Evolutionary conservation across 78 protist genomes (phyloP).

Genomic region (Salpingoeca rosetta): DNA sequence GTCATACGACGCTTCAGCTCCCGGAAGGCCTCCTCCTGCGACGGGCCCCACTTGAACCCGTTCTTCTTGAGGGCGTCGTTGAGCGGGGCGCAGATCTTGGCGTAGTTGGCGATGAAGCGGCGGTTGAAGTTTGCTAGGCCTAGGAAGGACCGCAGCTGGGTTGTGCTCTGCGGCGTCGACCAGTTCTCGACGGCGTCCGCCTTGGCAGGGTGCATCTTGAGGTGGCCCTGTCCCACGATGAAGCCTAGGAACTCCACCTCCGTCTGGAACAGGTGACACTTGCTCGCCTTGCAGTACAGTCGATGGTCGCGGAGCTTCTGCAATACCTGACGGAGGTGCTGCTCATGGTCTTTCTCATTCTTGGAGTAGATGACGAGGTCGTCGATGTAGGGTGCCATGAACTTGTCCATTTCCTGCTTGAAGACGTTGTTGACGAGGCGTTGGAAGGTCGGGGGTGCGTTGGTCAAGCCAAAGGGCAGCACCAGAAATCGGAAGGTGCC

Average conservation of each 20-base stretch:
- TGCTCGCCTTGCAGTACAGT: neutral
- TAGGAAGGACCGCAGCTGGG: slow-evolving; percentile 2
- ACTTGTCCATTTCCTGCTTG: neutral
- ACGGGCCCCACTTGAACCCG: neutral
- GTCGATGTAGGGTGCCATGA: slow-evolving; percentile 12
- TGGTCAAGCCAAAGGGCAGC: slow-evolving; percentile 30
- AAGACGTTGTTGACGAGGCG: neutral
- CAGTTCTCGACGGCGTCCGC: neutral
- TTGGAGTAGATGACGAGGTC: slow-evolving; percentile 26
- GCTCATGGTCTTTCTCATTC: neutral
- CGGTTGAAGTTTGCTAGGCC: slow-evolving; percentile 25
- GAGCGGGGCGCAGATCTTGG: slow-evolving; percentile 4
- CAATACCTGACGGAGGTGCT: slow-evolving; percentile 12
- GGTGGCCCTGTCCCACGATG: neutral
- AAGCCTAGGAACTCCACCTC: slow-evolving; percentile 20
- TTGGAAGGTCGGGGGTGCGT: slow-evolving; percentile 16
- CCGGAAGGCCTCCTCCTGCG: neutral
- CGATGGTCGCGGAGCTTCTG: neutral
- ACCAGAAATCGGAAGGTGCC: slow-evolving; percentile 18
- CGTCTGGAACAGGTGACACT: neutral
- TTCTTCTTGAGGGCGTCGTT: neutral
- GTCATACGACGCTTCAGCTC: neutral
- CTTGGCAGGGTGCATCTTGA: neutral
- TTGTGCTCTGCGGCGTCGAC: neutral
- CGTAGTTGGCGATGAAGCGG: slow-evolving; percentile 7